A percentile compares a stretch with the other conserved stretches of the same genome.
These are phyloP conservation scores for Beauveria varroae DNA, from an alignment of 2,329 filamentous ascomycete species.

Conservation along the genomic window DNA sequence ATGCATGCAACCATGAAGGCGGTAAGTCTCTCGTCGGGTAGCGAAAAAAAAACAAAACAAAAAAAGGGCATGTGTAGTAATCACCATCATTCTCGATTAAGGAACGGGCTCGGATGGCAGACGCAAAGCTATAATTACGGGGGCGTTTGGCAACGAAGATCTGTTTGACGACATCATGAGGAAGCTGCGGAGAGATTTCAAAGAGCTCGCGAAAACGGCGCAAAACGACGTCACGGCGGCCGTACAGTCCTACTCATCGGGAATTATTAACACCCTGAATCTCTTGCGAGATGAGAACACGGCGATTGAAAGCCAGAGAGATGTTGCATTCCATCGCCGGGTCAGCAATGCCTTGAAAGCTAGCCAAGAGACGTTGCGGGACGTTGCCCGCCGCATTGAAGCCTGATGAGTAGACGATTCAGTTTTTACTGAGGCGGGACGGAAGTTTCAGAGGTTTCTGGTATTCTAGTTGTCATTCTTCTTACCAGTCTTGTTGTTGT, in stretches of 20 bases:
- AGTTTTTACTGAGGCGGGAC: not conserved
- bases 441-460: no score
- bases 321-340: constrained; percentile 26
- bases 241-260: constrained; percentile 18
- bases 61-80: not conserved
- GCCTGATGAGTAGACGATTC: not conserved
- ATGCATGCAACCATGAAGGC: constrained; percentile 20
- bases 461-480: no score
- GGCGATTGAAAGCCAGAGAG: constrained; percentile 27
- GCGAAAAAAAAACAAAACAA: not conserved
- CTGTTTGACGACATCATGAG: constrained; percentile 26
- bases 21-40: constrained; percentile 19
- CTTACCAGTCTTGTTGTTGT: no score
- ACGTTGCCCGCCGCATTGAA: not conserved
- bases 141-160: constrained; percentile 16
- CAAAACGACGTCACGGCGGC: constrained; percentile 17
- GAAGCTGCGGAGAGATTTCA: constrained; percentile 19
- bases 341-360: constrained; percentile 15
- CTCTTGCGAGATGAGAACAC: constrained; percentile 31
- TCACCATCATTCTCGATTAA: constrained; percentile 10
- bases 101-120: constrained; percentile 26
- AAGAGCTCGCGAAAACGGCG: constrained; percentile 13
- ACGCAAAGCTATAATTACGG: constrained; percentile 27
- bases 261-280: constrained; percentile 24
- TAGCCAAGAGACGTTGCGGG: not conserved